phyloP scores from a whole-genome alignment of 108 stramenopile genomes.

The Seminavis robusta region DNA sequence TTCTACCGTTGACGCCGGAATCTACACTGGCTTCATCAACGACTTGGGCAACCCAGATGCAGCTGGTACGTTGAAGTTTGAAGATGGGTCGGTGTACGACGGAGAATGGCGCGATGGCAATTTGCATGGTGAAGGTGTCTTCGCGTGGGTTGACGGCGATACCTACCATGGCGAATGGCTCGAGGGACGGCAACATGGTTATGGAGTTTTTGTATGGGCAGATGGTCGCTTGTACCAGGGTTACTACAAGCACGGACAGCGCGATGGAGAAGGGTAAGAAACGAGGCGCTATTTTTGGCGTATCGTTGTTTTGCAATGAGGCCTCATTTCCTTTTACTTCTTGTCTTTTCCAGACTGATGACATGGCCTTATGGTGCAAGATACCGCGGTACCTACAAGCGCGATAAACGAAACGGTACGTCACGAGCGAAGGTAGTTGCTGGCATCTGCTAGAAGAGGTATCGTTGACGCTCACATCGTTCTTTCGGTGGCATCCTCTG shows the following conservation, averaged over 20 bases:
- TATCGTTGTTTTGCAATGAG: not conserved
- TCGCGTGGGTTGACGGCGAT: slow-evolving; percentile 38
- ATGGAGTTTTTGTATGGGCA: slow-evolving; percentile 31
- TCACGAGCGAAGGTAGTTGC: slow-evolving; percentile 7
- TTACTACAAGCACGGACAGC: slow-evolving; percentile 24
- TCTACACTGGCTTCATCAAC: slow-evolving; percentile 43
- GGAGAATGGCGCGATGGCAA: slow-evolving; percentile 36
- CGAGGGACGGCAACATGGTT: slow-evolving; percentile 30
- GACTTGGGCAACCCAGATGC: slow-evolving; percentile 33
- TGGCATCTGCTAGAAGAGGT: not conserved
- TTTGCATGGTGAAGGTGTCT: slow-evolving; percentile 39
- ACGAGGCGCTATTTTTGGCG: not conserved
- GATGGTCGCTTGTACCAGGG: slow-evolving; percentile 44
- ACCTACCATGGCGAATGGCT: slow-evolving; percentile 29
- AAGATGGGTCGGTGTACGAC: slow-evolving; percentile 39
- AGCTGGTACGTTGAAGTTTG: slow-evolving; percentile 32
- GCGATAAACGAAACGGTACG: slow-evolving; percentile 33
- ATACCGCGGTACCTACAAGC: slow-evolving; percentile 32
- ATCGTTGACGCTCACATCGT: not conserved
- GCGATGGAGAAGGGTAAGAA: slow-evolving; percentile 33
- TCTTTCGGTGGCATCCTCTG: not conserved
- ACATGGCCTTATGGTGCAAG: slow-evolving; percentile 36
- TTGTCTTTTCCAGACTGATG: slow-evolving; percentile 15
- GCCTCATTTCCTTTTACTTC: not conserved
- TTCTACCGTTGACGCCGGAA: too few species aligned